phyloP scores from a whole-genome alignment of 305 asterid genomes.

The Fraxinus albicans region DNA sequence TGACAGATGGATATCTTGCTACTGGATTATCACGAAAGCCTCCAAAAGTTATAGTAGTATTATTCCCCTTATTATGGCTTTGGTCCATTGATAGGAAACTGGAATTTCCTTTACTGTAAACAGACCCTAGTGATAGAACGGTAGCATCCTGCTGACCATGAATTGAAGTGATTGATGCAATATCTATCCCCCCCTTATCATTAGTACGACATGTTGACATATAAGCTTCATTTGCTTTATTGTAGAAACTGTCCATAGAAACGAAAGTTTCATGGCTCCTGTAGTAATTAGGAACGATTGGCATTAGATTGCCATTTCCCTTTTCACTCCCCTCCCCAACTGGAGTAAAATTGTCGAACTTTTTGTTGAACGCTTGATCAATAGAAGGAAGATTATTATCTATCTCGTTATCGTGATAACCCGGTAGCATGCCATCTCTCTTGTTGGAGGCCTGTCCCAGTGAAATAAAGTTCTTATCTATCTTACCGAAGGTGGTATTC shows the following conservation, averaged over 20 bases:
- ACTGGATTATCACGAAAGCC: constrained; percentile 23
- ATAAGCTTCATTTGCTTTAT: constrained; percentile 31
- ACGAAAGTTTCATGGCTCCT: constrained; percentile 38
- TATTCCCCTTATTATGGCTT: constrained; percentile 35
- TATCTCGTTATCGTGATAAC: constrained; percentile 33
- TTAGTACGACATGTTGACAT: constrained; percentile 26
- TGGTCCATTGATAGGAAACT: constrained; percentile 41
- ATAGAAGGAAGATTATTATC: constrained; percentile 31
- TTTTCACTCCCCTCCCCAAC: constrained; percentile 25
- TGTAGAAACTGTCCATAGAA: constrained; percentile 30
- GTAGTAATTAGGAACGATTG: constrained; percentile 32
- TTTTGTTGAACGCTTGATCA: constrained; percentile 39
- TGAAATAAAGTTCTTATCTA: constrained; percentile 29
- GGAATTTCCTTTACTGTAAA: constrained; percentile 34
- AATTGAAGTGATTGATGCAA: constrained; percentile 10
- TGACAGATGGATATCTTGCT: constrained; percentile 33
- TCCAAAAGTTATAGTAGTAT: constrained; percentile 49
- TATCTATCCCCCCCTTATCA: constrained; percentile 31
- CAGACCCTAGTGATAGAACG: constrained; percentile 28
- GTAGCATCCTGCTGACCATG: constrained; percentile 33
- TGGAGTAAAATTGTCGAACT: constrained; percentile 24
- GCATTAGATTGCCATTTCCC: constrained; percentile 30
- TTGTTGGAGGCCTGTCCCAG: constrained; percentile 39
- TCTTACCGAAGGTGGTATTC: constrained; percentile 28
- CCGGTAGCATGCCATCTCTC: constrained; percentile 35